phyloP scores from a whole-genome alignment of 108 stramenopile genomes.

The Pseudonitzschia multistriata region DNA sequence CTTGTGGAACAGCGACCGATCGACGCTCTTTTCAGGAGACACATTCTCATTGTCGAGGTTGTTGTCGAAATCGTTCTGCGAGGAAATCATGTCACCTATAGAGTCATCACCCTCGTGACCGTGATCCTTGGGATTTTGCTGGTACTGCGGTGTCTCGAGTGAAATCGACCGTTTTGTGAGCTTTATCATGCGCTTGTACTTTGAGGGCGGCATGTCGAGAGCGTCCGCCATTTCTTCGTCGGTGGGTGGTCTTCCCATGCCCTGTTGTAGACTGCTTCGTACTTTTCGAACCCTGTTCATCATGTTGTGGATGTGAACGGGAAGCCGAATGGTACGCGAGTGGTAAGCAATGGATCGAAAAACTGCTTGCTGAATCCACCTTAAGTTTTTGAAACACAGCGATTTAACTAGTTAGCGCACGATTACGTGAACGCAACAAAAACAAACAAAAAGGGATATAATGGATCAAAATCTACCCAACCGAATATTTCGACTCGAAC shows the following conservation, averaged over 20 bases:
- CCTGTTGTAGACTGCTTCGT: conserved; percentile 51
- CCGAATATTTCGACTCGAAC: conserved; percentile 2
- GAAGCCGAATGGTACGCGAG: conserved; percentile 90
- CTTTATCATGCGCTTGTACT: conserved; percentile 82
- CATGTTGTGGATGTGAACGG: conserved; percentile 96
- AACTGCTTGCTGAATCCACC: conserved; percentile 91
- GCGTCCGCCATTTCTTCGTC: conserved; percentile 88
- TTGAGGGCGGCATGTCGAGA: conserved; percentile 75
- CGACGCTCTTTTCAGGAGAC: conserved; percentile 64
- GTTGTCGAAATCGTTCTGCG: conserved; percentile 2
- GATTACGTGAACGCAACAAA: neutral
- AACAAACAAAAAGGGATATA: neutral
- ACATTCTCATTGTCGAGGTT: conserved; percentile 19
- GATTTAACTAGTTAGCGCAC: neutral
- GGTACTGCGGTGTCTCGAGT: conserved; percentile 76
- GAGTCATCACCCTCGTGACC: conserved; percentile 76
- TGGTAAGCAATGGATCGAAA: conserved; percentile 91
- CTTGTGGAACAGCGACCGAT: conserved; percentile 68
- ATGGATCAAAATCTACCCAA: neutral
- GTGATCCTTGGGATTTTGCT: conserved; percentile 80
- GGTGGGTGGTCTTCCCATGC: conserved; percentile 81
- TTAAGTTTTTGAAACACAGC: conserved; percentile 6
- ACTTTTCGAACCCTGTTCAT: conserved; percentile 81
- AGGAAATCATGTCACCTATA: conserved; percentile 68
- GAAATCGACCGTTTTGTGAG: conserved; percentile 78